These are phyloP conservation scores for Pelargonium citronellum DNA, from an alignment of 441 rosid species.

Conservation along the genomic window DNA sequence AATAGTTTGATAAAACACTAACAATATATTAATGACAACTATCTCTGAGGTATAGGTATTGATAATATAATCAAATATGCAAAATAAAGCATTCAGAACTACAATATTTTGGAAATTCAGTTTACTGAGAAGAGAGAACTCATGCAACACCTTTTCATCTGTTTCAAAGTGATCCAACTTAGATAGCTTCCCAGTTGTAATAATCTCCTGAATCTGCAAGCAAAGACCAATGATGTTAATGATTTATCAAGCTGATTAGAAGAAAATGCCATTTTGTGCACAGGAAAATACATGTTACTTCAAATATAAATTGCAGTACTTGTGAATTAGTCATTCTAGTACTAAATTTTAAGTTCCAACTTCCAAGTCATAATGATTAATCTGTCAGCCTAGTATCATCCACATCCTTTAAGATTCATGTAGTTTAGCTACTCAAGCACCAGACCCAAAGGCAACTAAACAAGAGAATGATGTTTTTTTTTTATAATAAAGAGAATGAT, in stretches of 20 bases:
- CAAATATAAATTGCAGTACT: not conserved
- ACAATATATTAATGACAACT: not conserved
- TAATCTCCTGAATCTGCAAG: conserved; percentile 87
- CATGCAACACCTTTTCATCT: conserved; percentile 70
- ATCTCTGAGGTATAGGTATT: not conserved
- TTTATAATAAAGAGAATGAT: too few species aligned
- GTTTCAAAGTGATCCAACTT: conserved; percentile 92
- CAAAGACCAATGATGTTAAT: conserved; percentile 19
- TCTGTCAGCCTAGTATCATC: too few species aligned
- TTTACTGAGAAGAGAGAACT: conserved; percentile 9
- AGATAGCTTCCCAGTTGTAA: conserved; percentile 71
- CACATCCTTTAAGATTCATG: too few species aligned
- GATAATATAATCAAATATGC: not conserved
- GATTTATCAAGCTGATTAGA: conserved; percentile 7
- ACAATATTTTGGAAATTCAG: not conserved
- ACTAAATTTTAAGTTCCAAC: too few species aligned
- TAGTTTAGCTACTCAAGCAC: too few species aligned
- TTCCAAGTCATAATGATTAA: too few species aligned
- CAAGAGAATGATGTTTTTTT: too few species aligned
- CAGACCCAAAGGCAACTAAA: too few species aligned
- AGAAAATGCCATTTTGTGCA: not conserved
- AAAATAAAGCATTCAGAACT: not conserved
- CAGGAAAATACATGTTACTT: conserved; percentile 8
- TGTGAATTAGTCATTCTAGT: not conserved
- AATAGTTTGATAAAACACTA: not conserved